These are phyloP conservation scores for Saccharomyces hybrid DNA, from an alignment of 1,139 yeast genomes.

Conservation along the genomic window DNA sequence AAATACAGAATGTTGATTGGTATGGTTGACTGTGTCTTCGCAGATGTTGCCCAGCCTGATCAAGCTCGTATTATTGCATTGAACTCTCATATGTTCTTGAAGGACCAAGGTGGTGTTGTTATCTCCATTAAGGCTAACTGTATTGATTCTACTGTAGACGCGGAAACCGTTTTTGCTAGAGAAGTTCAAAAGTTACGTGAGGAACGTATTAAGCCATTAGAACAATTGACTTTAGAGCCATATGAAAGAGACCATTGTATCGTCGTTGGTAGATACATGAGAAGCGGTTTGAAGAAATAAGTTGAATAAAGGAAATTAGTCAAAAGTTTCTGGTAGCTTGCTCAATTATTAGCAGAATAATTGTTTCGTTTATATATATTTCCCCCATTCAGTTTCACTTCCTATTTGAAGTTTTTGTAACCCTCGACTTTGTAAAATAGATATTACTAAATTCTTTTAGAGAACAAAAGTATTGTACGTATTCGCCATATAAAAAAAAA, in stretches of 20 bases:
- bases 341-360: neutral
- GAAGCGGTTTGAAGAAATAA: constrained; percentile 56
- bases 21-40: constrained; percentile 97
- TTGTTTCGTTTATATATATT: neutral
- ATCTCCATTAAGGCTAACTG: constrained; percentile 99
- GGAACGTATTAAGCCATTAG: constrained; percentile 96
- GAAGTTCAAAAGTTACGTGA: constrained; percentile 98
- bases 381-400: constrained; percentile 2
- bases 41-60: constrained; percentile 99
- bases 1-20: constrained; percentile 98
- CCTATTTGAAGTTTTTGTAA: constrained; percentile 4
- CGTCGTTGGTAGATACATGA: constrained; percentile 92
- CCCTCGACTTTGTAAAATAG: constrained; percentile 5
- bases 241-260: constrained; percentile 99
- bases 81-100: constrained; percentile 94
- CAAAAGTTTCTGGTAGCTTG: neutral
- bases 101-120: constrained; percentile 97
- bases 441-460: constrained; percentile 3
- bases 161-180: constrained; percentile 98
- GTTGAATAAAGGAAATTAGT: neutral
- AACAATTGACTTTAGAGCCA: constrained; percentile 97
- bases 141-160: constrained; percentile 98
- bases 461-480: neutral
- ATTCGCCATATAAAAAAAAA: neutral
- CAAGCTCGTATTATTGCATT: constrained; percentile 99